phyloP scores from a whole-genome alignment of 2,329 filamentous ascomycete genomes.

The Hirsutella rhossiliensis region DNA sequence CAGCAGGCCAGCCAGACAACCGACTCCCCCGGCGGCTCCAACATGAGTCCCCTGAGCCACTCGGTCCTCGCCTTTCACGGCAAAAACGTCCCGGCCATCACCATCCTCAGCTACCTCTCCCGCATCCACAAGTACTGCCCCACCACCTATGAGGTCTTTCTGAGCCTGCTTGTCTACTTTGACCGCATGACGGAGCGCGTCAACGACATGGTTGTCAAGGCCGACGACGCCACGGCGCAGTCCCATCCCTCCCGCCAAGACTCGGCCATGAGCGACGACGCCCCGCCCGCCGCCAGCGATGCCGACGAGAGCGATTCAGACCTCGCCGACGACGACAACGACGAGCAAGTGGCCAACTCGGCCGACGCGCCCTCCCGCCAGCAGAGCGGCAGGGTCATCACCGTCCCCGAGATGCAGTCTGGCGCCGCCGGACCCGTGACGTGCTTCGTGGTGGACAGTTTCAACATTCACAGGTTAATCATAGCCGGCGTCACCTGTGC shows the following conservation, averaged over 20 bases:
- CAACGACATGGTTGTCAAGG: constrained; percentile 66
- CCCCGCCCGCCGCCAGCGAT: constrained; percentile 10
- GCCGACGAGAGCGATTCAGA: constrained; percentile 37
- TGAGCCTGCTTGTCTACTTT: constrained; percentile 93
- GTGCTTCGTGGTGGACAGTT: constrained; percentile 92
- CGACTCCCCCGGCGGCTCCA: constrained; percentile 37
- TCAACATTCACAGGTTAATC: constrained; percentile 93
- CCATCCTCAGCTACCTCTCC: constrained; percentile 87
- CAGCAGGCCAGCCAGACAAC: constrained; percentile 38
- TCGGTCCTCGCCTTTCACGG: constrained; percentile 90
- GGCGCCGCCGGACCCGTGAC: constrained; percentile 26
- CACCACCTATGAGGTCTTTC: constrained; percentile 94
- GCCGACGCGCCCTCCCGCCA: constrained; percentile 12
- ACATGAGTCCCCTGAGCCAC: constrained; percentile 47
- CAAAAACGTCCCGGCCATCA: constrained; percentile 95
- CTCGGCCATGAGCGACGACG: constrained; percentile 15
- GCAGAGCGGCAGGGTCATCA: constrained; percentile 9
- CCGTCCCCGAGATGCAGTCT: constrained; percentile 11
- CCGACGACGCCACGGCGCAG: constrained; percentile 37
- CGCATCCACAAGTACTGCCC: constrained; percentile 98
- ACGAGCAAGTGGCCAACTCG: constrained; percentile 19
- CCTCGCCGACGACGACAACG: constrained; percentile 35
- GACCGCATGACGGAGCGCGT: constrained; percentile 97
- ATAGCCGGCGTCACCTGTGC: constrained; percentile 96
- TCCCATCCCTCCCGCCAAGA: constrained; percentile 12